Percentiles rank a stretch among this genome's conserved stretches.
Conservation (phyloP, 768 basidiomycete species). For the Krasilnikovozyma curviuscula region DNA sequence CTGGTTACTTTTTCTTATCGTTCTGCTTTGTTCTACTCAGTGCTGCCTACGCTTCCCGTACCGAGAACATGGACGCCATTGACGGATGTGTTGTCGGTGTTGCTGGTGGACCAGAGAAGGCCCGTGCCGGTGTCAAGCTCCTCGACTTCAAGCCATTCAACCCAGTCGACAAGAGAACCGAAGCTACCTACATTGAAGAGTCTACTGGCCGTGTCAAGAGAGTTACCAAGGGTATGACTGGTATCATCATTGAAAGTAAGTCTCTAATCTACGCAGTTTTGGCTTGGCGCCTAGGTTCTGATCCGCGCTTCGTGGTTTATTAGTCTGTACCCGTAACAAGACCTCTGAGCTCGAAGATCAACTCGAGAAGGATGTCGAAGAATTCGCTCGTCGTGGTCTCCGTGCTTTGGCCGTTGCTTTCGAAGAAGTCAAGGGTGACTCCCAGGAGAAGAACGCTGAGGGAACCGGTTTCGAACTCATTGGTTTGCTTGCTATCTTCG, state of each 20-base stretch:
- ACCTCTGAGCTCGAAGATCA: slow-evolving; percentile 73
- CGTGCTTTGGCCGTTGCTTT: slow-evolving; percentile 91
- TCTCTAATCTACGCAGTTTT: background rate
- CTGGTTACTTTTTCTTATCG: too few species aligned
- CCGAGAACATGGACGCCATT: slow-evolving; percentile 98
- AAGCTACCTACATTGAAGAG: slow-evolving; percentile 92
- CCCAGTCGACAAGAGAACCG: slow-evolving; percentile 96
- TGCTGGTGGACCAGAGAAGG: slow-evolving; percentile 48
- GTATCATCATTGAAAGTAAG: slow-evolving; percentile 42
- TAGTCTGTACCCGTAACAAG: slow-evolving; percentile 94
- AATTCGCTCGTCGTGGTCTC: slow-evolving; percentile 86
- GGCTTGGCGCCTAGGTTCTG: background rate
- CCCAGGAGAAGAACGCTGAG: slow-evolving; percentile 46
- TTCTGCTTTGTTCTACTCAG: too few species aligned
- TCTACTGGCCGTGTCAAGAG: slow-evolving; percentile 90
- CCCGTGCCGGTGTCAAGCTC: slow-evolving; percentile 82
- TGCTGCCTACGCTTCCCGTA: slow-evolving; percentile 88
- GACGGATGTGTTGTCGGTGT: slow-evolving; percentile 69
- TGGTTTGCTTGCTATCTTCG: slow-evolving; percentile 91
- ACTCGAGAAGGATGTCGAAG: slow-evolving; percentile 88
- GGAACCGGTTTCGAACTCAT: slow-evolving; percentile 96
- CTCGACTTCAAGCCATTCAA: slow-evolving; percentile 99
- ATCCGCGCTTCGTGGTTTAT: slow-evolving; percentile 32
- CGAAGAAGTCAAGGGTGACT: slow-evolving; percentile 73
- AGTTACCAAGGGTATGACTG: slow-evolving; percentile 99